Base-by-base conservation (phyloP, 2,329 filamentous ascomycete species). In the Alternaria tenuissima region DNA sequence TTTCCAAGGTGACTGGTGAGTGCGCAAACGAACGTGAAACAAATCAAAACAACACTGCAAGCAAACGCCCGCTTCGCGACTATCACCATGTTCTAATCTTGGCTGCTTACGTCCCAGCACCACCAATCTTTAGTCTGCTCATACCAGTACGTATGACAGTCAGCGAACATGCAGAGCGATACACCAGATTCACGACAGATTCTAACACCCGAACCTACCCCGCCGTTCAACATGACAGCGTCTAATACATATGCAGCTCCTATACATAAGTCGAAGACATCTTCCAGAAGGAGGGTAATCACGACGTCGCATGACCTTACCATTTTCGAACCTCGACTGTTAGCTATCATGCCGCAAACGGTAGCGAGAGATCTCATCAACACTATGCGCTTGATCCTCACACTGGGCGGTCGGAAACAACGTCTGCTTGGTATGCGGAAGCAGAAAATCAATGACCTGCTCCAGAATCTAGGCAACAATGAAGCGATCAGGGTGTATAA, bases 11-110 rank as follows among this genome's bases (percentile, higher is more conserved):
- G 6, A 38, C 28, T n/a, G 28, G 26, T 34, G 26, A 53, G 51
- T 32, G 38, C 18, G 51, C 51, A 44, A 38, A 30, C n/a, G 38
- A 53, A 44, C 34, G 16, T 44, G 14, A 39, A n/a, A 49, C 53
- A 39, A 39, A 55, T 18, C 22, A 49, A 43, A 47, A 30, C n/a
- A 34, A 28, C 9, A 9, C 16, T 34, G 16, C 18, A n/a, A 18
- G 26, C 39, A 32, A 53, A 36, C 30, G 30, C 30, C 30, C 20
- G 22, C 46, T 9, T 16, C 4, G 30, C 18, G 8, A 48, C 12
- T 5, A 36, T 36, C 12, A 9, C 18, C 4, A 24, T 24, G 12
- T 1, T n/a, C 30, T 7, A 18, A 9, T 48, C 28, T 34, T 8
- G 5, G 24, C 46, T 18, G 4, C 1, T 34, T 16, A 1, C 18